These are phyloP conservation scores for Penicillium paradoxum DNA, from an alignment of 495 filamentous ascomycete genomes.

Conservation along the genomic window DNA sequence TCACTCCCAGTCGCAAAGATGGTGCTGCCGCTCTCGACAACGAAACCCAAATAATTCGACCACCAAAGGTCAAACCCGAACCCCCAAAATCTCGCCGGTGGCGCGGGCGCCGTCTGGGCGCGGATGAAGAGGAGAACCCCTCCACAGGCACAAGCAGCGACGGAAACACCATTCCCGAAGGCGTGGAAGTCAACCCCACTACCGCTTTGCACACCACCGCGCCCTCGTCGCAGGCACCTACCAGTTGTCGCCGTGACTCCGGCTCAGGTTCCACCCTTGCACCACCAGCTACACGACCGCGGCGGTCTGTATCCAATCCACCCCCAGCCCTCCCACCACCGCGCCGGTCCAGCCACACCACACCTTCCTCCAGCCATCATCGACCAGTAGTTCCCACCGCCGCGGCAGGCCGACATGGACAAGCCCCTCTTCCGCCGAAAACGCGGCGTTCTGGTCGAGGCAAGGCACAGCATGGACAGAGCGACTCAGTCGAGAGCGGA, in stretches of 20 bases:
- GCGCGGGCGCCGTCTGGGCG: slow-evolving; percentile 31
- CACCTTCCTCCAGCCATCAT: slow-evolving; percentile 25
- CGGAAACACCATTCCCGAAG: slow-evolving; percentile 30
- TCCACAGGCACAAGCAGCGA: slow-evolving; percentile 25
- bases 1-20: slow-evolving; percentile 69
- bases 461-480: slow-evolving; percentile 22
- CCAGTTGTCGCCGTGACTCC: slow-evolving; percentile 26
- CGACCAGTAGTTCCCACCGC: slow-evolving; percentile 11
- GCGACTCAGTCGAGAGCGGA: slow-evolving; percentile 23
- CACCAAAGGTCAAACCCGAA: slow-evolving; percentile 38
- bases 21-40: slow-evolving; percentile 12
- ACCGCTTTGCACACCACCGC: slow-evolving; percentile 17
- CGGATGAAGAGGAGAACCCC: slow-evolving; percentile 23
- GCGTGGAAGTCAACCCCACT: slow-evolving; percentile 18
- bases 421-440: slow-evolving; percentile 36
- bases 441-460: slow-evolving; percentile 36
- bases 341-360: slow-evolving; percentile 28
- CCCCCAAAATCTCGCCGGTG: slow-evolving; percentile 43
- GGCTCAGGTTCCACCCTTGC: slow-evolving; percentile 22
- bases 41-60: slow-evolving; percentile 19
- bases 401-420: slow-evolving; percentile 21
- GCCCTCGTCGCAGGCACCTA: background rate
- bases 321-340: slow-evolving; percentile 40
- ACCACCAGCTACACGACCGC: slow-evolving; percentile 23
- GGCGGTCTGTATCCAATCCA: slow-evolving; percentile 38